Evolutionary conservation across 768 basidiomycete species (phyloP).

Genomic region (Tylopilus sp.): DNA sequence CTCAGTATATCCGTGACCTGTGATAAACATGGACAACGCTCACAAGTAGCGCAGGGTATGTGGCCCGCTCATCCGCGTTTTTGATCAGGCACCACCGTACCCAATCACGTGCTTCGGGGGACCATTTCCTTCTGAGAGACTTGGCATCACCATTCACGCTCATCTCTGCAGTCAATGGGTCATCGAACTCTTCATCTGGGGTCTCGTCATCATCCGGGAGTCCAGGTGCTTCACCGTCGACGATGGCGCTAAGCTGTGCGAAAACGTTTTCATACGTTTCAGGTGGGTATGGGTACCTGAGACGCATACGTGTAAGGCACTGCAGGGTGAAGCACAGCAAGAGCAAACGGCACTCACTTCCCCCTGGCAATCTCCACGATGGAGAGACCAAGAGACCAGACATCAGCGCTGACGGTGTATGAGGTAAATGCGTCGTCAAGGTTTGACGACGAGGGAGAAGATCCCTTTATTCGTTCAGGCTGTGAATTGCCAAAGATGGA

Average conservation of each 20-base stretch:
- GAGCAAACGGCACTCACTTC: conserved; percentile 28
- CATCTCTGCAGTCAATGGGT: conserved; percentile 1
- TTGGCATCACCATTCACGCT: conserved; percentile 15
- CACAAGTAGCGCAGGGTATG: conserved; percentile 78
- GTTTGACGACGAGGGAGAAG: conserved; percentile 47
- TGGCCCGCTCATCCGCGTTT: conserved; percentile 73
- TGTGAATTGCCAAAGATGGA: conserved; percentile 27
- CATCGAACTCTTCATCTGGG: conserved; percentile 11
- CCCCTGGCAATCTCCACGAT: conserved; percentile 92
- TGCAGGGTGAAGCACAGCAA: neutral
- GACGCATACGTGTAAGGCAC: conserved; percentile 2
- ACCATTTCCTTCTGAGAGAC: conserved; percentile 22
- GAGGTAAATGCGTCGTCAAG: conserved; percentile 38
- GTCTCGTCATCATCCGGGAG: conserved; percentile 58
- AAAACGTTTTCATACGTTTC: conserved; percentile 98
- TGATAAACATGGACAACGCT: conserved; percentile 25
- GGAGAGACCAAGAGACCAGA: conserved; percentile 94
- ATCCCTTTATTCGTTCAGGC: conserved; percentile 97
- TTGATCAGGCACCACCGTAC: conserved; percentile 79
- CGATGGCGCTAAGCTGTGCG: conserved; percentile 94
- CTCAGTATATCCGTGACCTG: conserved; percentile 1
- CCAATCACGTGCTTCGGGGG: conserved; percentile 70
- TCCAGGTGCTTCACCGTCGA: conserved; percentile 88
- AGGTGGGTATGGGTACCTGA: conserved; percentile 88
- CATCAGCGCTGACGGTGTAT: conserved; percentile 95